Evolutionary conservation across 2,329 filamentous ascomycete species (phyloP), one percentile per base, ranked within the genome.

Genomic region (Cladobotryum protrusum): DNA sequence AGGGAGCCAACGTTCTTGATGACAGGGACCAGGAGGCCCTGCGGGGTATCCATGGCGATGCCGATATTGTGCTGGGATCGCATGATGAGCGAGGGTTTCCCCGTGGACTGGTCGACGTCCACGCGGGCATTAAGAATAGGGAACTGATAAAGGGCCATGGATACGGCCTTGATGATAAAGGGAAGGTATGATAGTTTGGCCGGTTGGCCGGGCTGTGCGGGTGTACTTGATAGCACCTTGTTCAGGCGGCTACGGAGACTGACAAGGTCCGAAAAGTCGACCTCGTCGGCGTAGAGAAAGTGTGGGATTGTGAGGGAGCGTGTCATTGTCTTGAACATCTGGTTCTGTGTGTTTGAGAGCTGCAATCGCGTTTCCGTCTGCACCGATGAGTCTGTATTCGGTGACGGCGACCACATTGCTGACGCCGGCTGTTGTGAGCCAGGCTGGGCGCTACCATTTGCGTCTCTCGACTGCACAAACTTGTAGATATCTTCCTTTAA

Each of bases 311-410:
- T 81, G 55, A 99, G 78, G 2, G 92, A 96, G 52, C 83, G 83
- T 13, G 92, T 96, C 93, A 99, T 99, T 53, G 84, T 80, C 73
- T 95, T 96, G 82, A 96, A 97, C 93, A 99, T 99, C 64, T 89
- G 86, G 35, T 81, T 77, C 71, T 97, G 92, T 13, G 88, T 86
- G 35, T 84, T 85, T 12, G 88, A 88, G 54, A 99, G 74, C 50
- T 80, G 73, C 32, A 85, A 76, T 2, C 75, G 69, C 8, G 83
- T 86, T 68, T 97, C 93, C 48, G 72, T 72, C 66, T 87, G 85
- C 42, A 72, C 70, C 8, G 69, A 59, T 18, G 66, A 58, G 18
- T 57, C 47, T 19, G 48, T 50, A 11, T 47, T 34, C 4, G 59
- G 14, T 19, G 54, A 60, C 50, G 54, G 61, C 49, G 51, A 61